Percentiles rank a stretch among this genome's conserved stretches.
Evolutionary conservation across 495 filamentous ascomycete genomes (phyloP).

Genomic region (Neohortaea acidophila): DNA sequence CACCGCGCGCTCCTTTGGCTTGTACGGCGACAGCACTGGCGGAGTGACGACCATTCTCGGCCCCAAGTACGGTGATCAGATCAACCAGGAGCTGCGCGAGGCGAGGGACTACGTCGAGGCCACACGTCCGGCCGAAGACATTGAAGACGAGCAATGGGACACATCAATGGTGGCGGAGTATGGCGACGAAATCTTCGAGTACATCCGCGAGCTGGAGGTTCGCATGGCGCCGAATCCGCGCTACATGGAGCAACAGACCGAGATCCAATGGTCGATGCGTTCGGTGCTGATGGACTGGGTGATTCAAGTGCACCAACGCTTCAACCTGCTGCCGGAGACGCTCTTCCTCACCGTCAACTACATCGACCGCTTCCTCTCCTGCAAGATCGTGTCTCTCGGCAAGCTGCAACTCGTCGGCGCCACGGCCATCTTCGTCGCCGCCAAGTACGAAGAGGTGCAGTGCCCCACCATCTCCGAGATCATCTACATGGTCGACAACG

Average conservation of each 20-base stretch:
- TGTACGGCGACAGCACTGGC: slow-evolving; percentile 59
- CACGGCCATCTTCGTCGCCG: slow-evolving; percentile 87
- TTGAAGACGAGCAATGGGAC: slow-evolving; percentile 80
- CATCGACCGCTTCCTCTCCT: slow-evolving; percentile 89
- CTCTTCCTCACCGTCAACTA: slow-evolving; percentile 88
- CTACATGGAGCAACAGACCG: slow-evolving; percentile 95
- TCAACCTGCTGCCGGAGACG: slow-evolving; percentile 82
- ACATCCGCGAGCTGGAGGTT: slow-evolving; percentile 76
- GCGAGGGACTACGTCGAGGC: slow-evolving; percentile 54
- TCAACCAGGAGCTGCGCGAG: slow-evolving; percentile 48
- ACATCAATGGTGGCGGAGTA: slow-evolving; percentile 99
- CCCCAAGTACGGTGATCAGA: slow-evolving; percentile 47
- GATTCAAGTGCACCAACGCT: slow-evolving; percentile 86
- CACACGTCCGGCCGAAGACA: slow-evolving; percentile 42
- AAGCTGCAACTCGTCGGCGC: slow-evolving; percentile 95
- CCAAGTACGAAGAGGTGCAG: slow-evolving; percentile 98
- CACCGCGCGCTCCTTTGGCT: slow-evolving; percentile 56
- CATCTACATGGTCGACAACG: slow-evolving; percentile 93
- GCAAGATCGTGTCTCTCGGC: slow-evolving; percentile 82
- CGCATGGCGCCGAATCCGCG: slow-evolving; percentile 69
- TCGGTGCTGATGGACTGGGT: slow-evolving; percentile 97
- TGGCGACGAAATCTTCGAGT: slow-evolving; percentile 82
- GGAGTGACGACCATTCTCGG: slow-evolving; percentile 57
- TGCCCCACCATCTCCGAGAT: slow-evolving; percentile 89
- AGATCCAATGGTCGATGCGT: slow-evolving; percentile 98